Conservation (phyloP, 257 asterid genomes). For the Solanum sejunctum region DNA sequence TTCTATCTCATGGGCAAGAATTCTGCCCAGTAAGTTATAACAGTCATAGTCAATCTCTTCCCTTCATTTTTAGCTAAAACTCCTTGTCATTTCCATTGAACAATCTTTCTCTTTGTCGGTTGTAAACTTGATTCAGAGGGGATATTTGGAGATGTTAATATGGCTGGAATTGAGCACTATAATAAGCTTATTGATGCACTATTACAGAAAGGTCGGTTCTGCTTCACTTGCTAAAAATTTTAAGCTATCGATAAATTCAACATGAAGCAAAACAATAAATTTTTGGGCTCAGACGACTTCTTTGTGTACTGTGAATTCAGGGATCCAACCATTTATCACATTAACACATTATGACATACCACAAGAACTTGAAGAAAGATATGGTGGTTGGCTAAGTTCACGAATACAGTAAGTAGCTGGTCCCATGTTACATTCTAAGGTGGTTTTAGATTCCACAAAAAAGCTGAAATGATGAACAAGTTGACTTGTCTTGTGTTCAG, state of each 20-base stretch:
- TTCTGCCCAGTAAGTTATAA: slow-evolving; percentile 2
- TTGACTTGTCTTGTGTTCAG: slow-evolving; percentile 12
- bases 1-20: slow-evolving; percentile 12
- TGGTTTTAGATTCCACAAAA: not conserved
- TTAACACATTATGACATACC: slow-evolving; percentile 58
- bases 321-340: slow-evolving; percentile 47
- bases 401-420: slow-evolving; percentile 18
- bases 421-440: not conserved
- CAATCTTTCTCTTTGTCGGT: not conserved
- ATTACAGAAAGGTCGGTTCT: slow-evolving; percentile 21
- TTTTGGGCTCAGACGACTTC: not conserved
- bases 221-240: not conserved
- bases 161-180: slow-evolving; percentile 44
- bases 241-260: not conserved
- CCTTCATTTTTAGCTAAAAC: not conserved
- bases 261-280: not conserved
- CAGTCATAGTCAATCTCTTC: not conserved
- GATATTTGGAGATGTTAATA: slow-evolving; percentile 36
- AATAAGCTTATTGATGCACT: slow-evolving; percentile 49
- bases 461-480: not conserved
- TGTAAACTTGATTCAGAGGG: slow-evolving; percentile 28
- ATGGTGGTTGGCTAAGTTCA: slow-evolving; percentile 54
- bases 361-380: slow-evolving; percentile 64
- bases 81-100: not conserved
- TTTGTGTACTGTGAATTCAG: slow-evolving; percentile 10